A percentile compares a stretch with the other conserved stretches of the same genome.
Evolutionary conservation across 1,284 basidiomycete genomes (phyloP).

Genomic region (Pseudozyma hubeiensis): DNA sequence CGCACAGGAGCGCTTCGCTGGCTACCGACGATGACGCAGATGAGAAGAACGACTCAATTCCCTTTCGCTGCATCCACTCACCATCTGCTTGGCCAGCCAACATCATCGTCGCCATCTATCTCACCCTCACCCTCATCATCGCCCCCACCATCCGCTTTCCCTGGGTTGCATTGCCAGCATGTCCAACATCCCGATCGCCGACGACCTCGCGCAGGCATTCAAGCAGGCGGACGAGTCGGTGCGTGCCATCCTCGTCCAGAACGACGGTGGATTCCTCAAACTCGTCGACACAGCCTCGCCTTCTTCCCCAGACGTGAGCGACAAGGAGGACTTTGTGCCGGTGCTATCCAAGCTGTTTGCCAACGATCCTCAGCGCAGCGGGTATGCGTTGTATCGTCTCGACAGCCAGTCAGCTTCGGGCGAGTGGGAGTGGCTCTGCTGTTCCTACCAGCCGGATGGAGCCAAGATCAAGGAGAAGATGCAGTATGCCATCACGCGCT

Average conservation of each 20-base stretch:
- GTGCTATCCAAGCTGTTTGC: slow-evolving; percentile 50
- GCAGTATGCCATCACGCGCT: slow-evolving; percentile 57
- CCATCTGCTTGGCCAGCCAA: too few species aligned
- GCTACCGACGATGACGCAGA: too few species aligned
- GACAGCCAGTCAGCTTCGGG: slow-evolving; percentile 58
- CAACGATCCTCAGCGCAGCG: slow-evolving; percentile 53
- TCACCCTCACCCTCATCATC: too few species aligned
- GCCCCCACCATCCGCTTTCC: too few species aligned
- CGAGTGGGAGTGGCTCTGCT: slow-evolving; percentile 61
- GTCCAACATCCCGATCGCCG: slow-evolving; percentile 49
- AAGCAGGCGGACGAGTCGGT: slow-evolving; percentile 29
- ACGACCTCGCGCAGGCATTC: slow-evolving; percentile 40
- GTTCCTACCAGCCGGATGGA: slow-evolving; percentile 59
- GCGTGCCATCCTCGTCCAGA: slow-evolving; percentile 58
- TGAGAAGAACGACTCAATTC: too few species aligned
- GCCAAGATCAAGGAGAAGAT: slow-evolving; percentile 65
- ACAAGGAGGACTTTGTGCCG: slow-evolving; percentile 52
- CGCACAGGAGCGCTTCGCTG: too few species aligned
- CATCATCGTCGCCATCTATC: too few species aligned
- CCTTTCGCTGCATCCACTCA: too few species aligned
- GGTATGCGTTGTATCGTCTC: slow-evolving; percentile 59
- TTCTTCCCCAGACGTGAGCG: slow-evolving; percentile 27
- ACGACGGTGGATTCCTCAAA: slow-evolving; percentile 50
- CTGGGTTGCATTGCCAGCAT: slow-evolving; percentile 6
- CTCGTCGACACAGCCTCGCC: slow-evolving; percentile 38